Evolutionary conservation across 331 rosid species (phyloP), one percentile per base, ranked within the genome.

Genomic region (Acacia concinna): DNA sequence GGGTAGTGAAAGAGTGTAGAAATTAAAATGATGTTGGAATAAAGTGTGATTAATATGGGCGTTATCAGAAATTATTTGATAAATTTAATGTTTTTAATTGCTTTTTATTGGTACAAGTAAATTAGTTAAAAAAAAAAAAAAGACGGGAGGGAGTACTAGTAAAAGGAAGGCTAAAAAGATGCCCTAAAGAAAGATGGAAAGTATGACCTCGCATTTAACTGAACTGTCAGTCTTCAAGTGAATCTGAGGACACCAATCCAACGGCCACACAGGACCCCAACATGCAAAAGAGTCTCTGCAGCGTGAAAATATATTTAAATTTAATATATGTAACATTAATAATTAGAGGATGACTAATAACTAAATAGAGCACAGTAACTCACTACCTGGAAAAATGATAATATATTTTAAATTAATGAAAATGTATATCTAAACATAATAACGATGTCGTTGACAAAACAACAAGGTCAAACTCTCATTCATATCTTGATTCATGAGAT

Each of bases 201-300:
- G 68, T 68, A 70, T 72, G 68, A 92, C 98, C 98, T 94, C 97
- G 51, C 97, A 84, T 84, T 87, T 91, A 49, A 81, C 43, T 81
- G 75, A 75, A 85, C 87, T 65, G 56, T 87, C 90, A 6, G 87
- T 81, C 35, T 71, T 85, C 83, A 74, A 86, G 60, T 82, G 86
- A 73, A 87, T 84, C 86, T 68, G 86, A 70, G 97, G 97, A 84
- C 98, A 95, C 99, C 99, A 95, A 82, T 95, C 96, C 85, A 95
- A 69, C 25, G 97, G 94, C 98, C 97, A 95, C 76, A 93, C 91
- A 49, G 91, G 79, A 69, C 98, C 79, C 99, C 99, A 82, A 84
- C 98, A 88, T 90, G 68, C 92, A 95, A 88, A 88, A 87, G 87
- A 93, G 83, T 95, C 96, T 81, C 86, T 92, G 88, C 89, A 51